phyloP scores from a whole-genome alignment of 116 monocot genomes.

The Zostera marina region DNA sequence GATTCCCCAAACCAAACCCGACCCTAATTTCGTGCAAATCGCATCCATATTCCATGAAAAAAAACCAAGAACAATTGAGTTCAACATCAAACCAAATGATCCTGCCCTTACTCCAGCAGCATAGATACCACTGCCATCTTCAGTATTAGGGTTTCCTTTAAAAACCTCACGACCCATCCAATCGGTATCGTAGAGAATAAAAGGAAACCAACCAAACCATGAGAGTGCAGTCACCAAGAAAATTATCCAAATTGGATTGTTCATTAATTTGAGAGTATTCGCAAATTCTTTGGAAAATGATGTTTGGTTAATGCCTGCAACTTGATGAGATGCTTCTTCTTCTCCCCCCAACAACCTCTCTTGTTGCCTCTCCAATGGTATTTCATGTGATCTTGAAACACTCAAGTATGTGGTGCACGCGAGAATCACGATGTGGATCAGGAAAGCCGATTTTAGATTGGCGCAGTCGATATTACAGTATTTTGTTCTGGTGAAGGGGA shows the following conservation, averaged over 20 bases:
- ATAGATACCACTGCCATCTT: conserved; percentile 29
- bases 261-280: conserved; percentile 41
- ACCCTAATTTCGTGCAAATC: conserved; percentile 32
- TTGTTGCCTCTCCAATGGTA: no score
- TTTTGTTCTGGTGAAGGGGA: conserved; percentile 66
- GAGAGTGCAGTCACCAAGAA: conserved; percentile 58
- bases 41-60: conserved; percentile 58
- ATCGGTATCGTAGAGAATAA: conserved; percentile 91
- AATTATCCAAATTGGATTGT: conserved; percentile 53
- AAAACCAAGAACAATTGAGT: conserved; percentile 64
- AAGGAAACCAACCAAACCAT: conserved; percentile 88
- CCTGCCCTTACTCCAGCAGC: conserved; percentile 65
- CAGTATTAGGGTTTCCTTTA: conserved; percentile 68
- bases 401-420: conserved; percentile 44
- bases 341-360: no score
- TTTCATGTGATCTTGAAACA: conserved; percentile 43
- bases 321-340: no score
- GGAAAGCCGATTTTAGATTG: conserved; percentile 85
- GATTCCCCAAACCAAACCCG: conserved; percentile 49
- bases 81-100: conserved; percentile 62
- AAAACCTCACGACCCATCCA: conserved; percentile 98
- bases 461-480: conserved; percentile 64
- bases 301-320: conserved; percentile 9
- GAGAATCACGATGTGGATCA: conserved; percentile 62
- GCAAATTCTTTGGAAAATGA: conserved; percentile 71